Percentiles rank a stretch among this genome's conserved stretches.
Evolutionary conservation across 75 land plant genomes (phyloP).

Genomic region (Sequoia sempervirens): DNA sequence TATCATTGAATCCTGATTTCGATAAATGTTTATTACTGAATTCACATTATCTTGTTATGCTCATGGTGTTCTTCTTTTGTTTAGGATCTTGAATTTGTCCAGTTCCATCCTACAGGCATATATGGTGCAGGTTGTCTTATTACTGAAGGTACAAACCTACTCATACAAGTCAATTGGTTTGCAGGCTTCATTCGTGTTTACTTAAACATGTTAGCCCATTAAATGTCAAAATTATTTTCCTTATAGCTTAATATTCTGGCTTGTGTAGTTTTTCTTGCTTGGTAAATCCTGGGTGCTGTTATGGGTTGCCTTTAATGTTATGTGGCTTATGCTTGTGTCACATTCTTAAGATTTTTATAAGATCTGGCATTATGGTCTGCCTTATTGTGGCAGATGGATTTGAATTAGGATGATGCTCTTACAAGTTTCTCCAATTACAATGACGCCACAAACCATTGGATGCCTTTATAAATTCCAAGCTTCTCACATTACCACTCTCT

Average conservation of each 20-base stretch:
- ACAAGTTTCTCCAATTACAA: background rate
- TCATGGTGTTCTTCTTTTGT: constrained; percentile 9
- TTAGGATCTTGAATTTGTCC: constrained; percentile 98
- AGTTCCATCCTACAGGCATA: constrained; percentile 98
- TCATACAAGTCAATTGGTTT: background rate
- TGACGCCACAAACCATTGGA: background rate
- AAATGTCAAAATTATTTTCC: background rate
- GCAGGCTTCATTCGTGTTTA: background rate
- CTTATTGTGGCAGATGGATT: background rate
- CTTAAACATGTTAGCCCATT: background rate
- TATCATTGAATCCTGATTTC: background rate
- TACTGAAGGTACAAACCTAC: constrained; percentile 70
- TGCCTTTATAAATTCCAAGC: background rate
- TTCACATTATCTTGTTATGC: background rate
- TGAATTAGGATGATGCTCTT: background rate
- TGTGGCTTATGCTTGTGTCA: background rate
- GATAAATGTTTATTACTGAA: background rate
- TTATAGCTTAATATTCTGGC: background rate
- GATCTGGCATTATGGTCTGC: background rate
- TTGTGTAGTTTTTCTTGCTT: background rate
- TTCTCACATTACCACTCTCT: too few species aligned
- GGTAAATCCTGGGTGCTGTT: background rate
- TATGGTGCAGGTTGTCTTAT: constrained; percentile 99
- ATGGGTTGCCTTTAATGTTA: background rate
- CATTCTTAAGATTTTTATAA: background rate